These are phyloP conservation scores for Exophiala oligosperma DNA, from an alignment of 2,329 filamentous ascomycete genomes.

Conservation along the genomic window DNA sequence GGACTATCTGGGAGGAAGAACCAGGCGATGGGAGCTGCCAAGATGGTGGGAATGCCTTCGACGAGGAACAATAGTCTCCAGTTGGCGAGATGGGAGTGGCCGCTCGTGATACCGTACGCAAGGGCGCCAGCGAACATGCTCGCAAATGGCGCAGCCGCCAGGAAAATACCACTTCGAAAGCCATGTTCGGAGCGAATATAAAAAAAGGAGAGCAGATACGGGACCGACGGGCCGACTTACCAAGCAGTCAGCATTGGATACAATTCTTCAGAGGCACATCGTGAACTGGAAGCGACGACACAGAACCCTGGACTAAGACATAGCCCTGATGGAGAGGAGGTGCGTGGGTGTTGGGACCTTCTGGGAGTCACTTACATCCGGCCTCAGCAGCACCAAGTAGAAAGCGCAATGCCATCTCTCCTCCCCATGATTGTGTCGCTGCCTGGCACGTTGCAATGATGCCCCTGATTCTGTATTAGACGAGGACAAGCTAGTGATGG, in stretches of 20 bases:
- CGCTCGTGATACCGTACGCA: slow-evolving; percentile 65
- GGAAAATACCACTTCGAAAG: slow-evolving; percentile 56
- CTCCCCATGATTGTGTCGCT: slow-evolving; percentile 26
- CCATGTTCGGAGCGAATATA: slow-evolving; percentile 60
- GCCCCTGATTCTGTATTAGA: slow-evolving; percentile 16
- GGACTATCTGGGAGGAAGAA: slow-evolving; percentile 53
- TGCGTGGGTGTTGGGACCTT: slow-evolving; percentile 5
- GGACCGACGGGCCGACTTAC: slow-evolving; percentile 18
- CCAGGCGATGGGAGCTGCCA: slow-evolving; percentile 56
- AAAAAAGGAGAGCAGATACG: slow-evolving; percentile 58
- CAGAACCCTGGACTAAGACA: no score
- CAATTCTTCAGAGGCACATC: not conserved
- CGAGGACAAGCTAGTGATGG: no score
- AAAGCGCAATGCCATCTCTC: slow-evolving; percentile 33
- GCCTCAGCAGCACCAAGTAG: slow-evolving; percentile 41
- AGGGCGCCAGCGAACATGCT: slow-evolving; percentile 75
- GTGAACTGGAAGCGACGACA: not conserved
- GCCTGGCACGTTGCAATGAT: slow-evolving; percentile 29
- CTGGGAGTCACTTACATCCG: slow-evolving; percentile 36
- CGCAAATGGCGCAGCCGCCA: slow-evolving; percentile 64
- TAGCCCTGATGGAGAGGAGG: no score
- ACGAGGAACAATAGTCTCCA: slow-evolving; percentile 68
- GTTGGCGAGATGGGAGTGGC: slow-evolving; percentile 55
- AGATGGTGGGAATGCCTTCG: slow-evolving; percentile 62
- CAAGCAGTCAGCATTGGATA: not conserved